Evolutionary conservation across 306 rosid species (phyloP), one percentile per base, ranked within the genome.

Genomic region (Begonia loranthoides): DNA sequence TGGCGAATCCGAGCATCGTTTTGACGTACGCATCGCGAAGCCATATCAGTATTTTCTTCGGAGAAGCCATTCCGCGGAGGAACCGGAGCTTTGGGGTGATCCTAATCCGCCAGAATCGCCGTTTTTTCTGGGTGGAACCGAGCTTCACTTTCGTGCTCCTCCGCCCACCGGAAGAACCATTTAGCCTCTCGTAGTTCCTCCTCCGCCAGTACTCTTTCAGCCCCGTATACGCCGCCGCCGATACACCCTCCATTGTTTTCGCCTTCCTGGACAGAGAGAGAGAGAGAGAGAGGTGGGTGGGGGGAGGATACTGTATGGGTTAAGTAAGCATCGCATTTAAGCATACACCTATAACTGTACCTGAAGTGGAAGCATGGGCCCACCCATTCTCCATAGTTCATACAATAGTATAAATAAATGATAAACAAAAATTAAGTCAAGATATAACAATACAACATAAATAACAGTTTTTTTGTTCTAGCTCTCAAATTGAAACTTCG

Each of bases 1-100:
- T 80, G 0, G 94, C 94, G 33, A 89, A 50, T 44, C 79, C 59
- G 56, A 82, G 13, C 97, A 89, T 89, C 63, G 83, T 77, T 3
- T 66, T 64, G 6, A 85, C 75, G 52, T 89, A 85, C 1, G 81
- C 69, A 50, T 89, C 95, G 21, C 97, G 79, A 4, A 85, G 70
- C 94, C 97, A 82, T 17, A 76, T 24, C 13, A 75, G 13, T 13
- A 82, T 9, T 52, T 74, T 88, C 61, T 73, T 88, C 0, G 94
- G 82, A 7, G 94, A 79, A 24, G 86, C 68, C 21, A 64, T 51
- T 55, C 60, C 55, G 6, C 61, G 50, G 13, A 67, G 54, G 24
- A 67, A 50, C 24, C 57, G 62, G 19, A 81, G 68, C 79, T 72
- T 88, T 0, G 73, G 90, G 0, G 57, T 16, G 1, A 79, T 21